These are phyloP conservation scores for Nannizziopsis barbatae DNA, from an alignment of 2,329 filamentous ascomycete species.

Conservation along the genomic window DNA sequence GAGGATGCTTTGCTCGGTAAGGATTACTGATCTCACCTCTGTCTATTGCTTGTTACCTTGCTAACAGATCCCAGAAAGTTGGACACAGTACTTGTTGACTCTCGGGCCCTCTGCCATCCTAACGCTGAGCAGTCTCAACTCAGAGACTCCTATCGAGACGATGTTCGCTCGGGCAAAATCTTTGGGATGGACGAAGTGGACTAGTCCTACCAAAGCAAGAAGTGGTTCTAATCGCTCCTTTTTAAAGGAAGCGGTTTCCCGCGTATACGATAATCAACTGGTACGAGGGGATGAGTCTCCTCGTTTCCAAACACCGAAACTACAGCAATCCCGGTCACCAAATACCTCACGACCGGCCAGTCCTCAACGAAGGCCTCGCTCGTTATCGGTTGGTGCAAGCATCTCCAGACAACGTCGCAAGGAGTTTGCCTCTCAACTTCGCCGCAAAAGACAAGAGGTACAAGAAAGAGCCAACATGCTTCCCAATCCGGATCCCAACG, in stretches of 20 bases:
- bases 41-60: not conserved
- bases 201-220: slow-evolving; percentile 30
- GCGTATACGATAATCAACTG: slow-evolving; percentile 44
- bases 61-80: slow-evolving; percentile 41
- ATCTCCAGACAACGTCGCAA: slow-evolving; percentile 23
- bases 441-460: slow-evolving; percentile 19
- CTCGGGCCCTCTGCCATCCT: slow-evolving; percentile 48
- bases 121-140: slow-evolving; percentile 37
- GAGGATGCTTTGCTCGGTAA: slow-evolving; percentile 46
- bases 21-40: slow-evolving; percentile 13
- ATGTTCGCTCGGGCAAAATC: slow-evolving; percentile 44
- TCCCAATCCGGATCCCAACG: slow-evolving; percentile 4
- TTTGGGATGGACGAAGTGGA: slow-evolving; percentile 49
- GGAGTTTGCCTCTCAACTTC: slow-evolving; percentile 27
- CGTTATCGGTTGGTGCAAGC: slow-evolving; percentile 10
- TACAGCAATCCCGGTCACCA: slow-evolving; percentile 14
- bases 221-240: slow-evolving; percentile 45
- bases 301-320: slow-evolving; percentile 5
- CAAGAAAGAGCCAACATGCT: slow-evolving; percentile 8
- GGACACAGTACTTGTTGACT: slow-evolving; percentile 50
- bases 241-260: slow-evolving; percentile 49
- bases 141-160: slow-evolving; percentile 29
- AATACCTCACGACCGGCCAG: slow-evolving; percentile 11
- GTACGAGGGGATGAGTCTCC: slow-evolving; percentile 5
- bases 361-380: not conserved